These are phyloP conservation scores for Calocybe cyanea DNA, from an alignment of 768 basidiomycete genomes.

Conservation along the genomic window DNA sequence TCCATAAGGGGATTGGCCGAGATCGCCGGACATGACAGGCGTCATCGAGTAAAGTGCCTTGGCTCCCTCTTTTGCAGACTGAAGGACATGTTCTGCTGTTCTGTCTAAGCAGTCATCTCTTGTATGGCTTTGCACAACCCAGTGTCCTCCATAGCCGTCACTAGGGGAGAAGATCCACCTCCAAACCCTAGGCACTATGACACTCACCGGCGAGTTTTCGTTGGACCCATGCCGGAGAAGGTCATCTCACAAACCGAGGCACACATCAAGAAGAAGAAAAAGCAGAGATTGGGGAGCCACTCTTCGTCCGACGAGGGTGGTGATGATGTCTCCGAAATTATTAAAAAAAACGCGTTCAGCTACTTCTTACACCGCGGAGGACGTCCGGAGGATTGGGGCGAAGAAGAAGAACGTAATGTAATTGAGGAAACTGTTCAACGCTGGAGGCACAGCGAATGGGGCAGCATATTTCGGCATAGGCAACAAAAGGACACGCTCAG, in stretches of 20 bases:
- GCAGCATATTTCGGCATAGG: conserved; percentile 36
- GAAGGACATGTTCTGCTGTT: background rate
- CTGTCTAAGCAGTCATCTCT: background rate
- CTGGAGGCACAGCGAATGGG: conserved; percentile 73
- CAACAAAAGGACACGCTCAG: conserved; percentile 25
- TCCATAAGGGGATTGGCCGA: background rate
- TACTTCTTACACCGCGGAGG: conserved; percentile 68
- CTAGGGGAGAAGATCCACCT: conserved; percentile 5
- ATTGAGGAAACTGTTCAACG: conserved; percentile 53
- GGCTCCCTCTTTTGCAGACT: background rate
- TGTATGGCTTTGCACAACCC: conserved; percentile 11
- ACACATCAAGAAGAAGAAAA: conserved; percentile 24
- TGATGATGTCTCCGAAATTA: conserved; percentile 39
- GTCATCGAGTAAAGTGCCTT: conserved; percentile 5
- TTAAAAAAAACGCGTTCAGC: conserved; percentile 58
- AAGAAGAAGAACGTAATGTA: conserved; percentile 43
- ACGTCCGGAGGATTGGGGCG: conserved; percentile 62
- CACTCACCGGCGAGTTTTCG: conserved; percentile 54
- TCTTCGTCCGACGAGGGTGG: conserved; percentile 22
- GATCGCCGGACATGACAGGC: conserved; percentile 3
- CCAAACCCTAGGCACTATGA: conserved; percentile 20
- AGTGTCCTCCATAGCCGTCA: conserved; percentile 17
- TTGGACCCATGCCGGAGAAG: conserved; percentile 75
- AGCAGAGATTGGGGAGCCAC: conserved; percentile 20
- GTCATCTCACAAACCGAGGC: conserved; percentile 40